Conservation (phyloP, 2,329 filamentous ascomycete genomes). For the Didymella arachidicola region DNA sequence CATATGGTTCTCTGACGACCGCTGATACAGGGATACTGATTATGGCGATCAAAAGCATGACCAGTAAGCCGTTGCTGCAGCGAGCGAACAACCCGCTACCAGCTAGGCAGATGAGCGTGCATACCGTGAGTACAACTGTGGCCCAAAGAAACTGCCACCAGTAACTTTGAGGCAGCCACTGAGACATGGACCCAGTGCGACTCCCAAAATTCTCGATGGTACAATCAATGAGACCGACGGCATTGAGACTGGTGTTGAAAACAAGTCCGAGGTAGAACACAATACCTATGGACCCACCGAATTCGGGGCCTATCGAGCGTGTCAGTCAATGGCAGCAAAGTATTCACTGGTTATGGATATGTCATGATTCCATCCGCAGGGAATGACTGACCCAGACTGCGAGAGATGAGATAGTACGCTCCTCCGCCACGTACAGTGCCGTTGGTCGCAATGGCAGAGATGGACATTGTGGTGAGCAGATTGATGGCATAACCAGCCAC, state of each 20-base stretch:
- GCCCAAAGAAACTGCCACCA: conserved; percentile 81
- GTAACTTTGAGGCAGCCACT: conserved; percentile 72
- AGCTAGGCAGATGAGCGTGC: conserved; percentile 77
- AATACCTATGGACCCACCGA: conserved; percentile 86
- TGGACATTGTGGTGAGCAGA: conserved; percentile 82
- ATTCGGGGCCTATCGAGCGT: conserved; percentile 71
- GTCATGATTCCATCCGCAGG: not conserved
- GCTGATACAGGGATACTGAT: conserved; percentile 85
- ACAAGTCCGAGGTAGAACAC: conserved; percentile 87
- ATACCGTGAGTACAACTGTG: conserved; percentile 73
- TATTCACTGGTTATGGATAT: not conserved
- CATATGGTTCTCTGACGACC: conserved; percentile 72
- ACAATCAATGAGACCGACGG: conserved; percentile 85
- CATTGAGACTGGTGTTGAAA: conserved; percentile 86
- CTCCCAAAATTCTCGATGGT: conserved; percentile 76
- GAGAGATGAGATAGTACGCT: conserved; percentile 87
- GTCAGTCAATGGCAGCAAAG: not conserved
- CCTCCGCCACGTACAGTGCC: conserved; percentile 87
- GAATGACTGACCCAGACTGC: conserved; percentile 63
- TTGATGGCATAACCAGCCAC: conserved; percentile 80
- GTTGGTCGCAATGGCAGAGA: conserved; percentile 89
- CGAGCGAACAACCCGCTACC: conserved; percentile 82
- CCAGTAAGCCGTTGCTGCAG: conserved; percentile 78
- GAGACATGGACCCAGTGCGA: conserved; percentile 62
- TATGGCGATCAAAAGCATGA: conserved; percentile 75